Evolutionary conservation across 73 alveolate genomes (phyloP), one percentile per base, ranked within the genome.

Genomic region (Tetrahymena malaccensis): DNA sequence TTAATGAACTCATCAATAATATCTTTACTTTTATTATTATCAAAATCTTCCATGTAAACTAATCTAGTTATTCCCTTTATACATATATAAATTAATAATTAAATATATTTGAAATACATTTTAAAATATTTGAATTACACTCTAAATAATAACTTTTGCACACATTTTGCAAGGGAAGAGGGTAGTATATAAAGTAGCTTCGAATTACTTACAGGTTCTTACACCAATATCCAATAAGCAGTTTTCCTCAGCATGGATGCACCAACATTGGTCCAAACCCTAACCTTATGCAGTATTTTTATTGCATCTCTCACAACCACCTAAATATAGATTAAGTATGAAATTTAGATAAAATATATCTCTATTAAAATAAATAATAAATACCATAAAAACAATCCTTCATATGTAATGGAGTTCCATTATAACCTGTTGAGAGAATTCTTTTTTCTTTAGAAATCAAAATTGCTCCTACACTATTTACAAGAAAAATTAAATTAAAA

Each of bases 241-340:
- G 85, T 96, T 94, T 44, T 98, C 99, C 85, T 98, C 99, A 55
- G 99, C 99, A 95, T 98, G 99, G 58, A 98, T 95, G 85, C 99
- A 98, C 50, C 95, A 85, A 96, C 99, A 98, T 94, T 97, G 93
- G 37, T 96, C 98, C 70, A 98, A 85, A 34, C 96, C 97, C 27
- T 96, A 94, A 13, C 99, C 99, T 94, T 98, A 93, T 93, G 89
- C 95, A 6, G 94, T 94, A 85, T 98, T 96, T 16, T 93, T 38
- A 95, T 98, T 98, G 96, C 99, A 98, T 93, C 99, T 94, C 19
- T 85, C 94, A 95, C 99, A 98, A 2, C 99, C 99, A 16, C 98
- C 98, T 56, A n/a, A n/a, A n/a, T n/a, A 97, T 7, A 40, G 9
- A 40, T 98, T n/a, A 70, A 12, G 43, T 11, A 22, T 70, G 1